Base-by-base conservation (phyloP, 2,329 filamentous ascomycete species). In the Cladobotryum mycophilum region DNA sequence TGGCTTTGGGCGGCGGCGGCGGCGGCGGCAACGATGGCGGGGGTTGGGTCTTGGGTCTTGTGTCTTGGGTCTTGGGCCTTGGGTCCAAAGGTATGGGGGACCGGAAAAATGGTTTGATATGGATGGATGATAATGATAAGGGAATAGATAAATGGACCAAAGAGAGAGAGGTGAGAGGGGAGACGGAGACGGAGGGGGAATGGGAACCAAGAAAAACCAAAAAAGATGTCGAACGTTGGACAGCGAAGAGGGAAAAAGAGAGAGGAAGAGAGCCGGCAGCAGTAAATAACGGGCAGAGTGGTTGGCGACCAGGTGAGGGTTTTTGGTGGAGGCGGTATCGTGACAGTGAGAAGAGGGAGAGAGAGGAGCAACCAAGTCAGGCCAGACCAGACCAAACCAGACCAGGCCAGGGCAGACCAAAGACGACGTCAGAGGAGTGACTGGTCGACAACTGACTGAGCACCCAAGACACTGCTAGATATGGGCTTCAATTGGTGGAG, bases 321-420 rank as follows among this genome's bases (percentile, higher is more conserved):
- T 52, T 47, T 34, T 51, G 49, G 49, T 40, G 37, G n/a, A 43
- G 44, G 49, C 49, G 45, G 49, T 51, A 52, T 49, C 46, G 41
- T 52, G 51, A 46, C 51, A 43, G 41, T 22, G 45, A 36, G 45
- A 43, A 44, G 49, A 45, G 4, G 14, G 46, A 18, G 33, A 40
- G 20, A 22, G 30, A 36, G 20, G 43, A 38, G 33, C 30, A 20
- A 41, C 17, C 36, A 20, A 20, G 22, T 25, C n/a, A n/a, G 20
- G 5, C 20, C 20, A 20, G 20, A 20, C 20, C 20, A 20, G 20
- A 41, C 17, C 36, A 20, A 20, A 6, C 9, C 25, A 30, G 25
- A 30, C 25, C 25, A 47, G 15, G 20, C 18, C 43, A 50, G 33
- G 48, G 48, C 48, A 35, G 37, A 30, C 38, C 47, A 48, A 30